A percentile compares a stretch with the other conserved stretches of the same genome.
Conservation (phyloP, 139 green algal species). For the Closterium sp. region DNA sequence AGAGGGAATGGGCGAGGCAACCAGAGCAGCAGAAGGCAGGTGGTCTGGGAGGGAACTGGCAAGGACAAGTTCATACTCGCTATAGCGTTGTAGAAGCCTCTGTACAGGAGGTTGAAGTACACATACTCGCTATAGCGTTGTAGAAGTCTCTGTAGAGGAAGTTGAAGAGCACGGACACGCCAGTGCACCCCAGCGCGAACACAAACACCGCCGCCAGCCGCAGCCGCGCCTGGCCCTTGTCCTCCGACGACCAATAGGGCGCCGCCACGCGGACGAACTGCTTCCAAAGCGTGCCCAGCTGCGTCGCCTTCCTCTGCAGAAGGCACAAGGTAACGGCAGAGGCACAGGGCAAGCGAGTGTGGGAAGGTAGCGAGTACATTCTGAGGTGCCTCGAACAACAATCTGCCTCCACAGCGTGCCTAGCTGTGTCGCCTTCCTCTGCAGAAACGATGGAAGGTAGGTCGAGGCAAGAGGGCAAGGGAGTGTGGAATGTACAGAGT, state of each 20-base stretch:
- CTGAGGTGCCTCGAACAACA: no score
- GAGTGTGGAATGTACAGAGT: no score
- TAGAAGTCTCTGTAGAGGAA: constrained; percentile 99
- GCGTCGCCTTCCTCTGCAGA: constrained; percentile 9
- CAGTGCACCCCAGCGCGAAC: constrained; percentile 91
- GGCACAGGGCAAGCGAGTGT: no score
- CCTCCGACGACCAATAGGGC: constrained; percentile 45
- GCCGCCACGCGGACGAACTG: constrained; percentile 45
- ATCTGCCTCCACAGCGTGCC: constrained; percentile 30
- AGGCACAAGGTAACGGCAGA: no score
- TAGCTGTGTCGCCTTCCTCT: constrained; percentile 19
- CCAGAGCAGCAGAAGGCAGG: no score
- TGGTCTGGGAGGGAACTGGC: background rate
- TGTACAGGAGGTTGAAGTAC: background rate
- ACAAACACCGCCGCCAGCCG: constrained; percentile 80
- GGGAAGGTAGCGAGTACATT: no score
- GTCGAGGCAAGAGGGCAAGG: no score
- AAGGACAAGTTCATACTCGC: constrained; percentile 7
- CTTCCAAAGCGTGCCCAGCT: constrained; percentile 25
- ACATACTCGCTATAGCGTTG: constrained; percentile 77
- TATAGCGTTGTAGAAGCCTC: background rate
- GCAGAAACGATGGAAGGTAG: no score
- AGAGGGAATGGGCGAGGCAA: no score
- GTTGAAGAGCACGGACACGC: constrained; percentile 86
- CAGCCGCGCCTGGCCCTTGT: constrained; percentile 36